These are phyloP conservation scores for Microbotryomycetes sp. DNA, from an alignment of 1,284 basidiomycete genomes.

Conservation along the genomic window DNA sequence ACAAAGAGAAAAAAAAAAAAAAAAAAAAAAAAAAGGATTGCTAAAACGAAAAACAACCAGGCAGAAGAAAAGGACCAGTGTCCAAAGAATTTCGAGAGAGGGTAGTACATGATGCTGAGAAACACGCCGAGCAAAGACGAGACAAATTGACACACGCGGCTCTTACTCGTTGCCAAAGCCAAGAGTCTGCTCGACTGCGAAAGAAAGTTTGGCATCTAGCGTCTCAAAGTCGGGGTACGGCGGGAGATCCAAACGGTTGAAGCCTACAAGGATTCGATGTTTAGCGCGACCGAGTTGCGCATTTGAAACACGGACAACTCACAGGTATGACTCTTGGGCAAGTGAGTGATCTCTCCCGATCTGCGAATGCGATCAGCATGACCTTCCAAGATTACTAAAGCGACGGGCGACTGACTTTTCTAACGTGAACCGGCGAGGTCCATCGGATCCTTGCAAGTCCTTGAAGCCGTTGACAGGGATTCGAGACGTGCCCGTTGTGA, in stretches of 20 bases:
- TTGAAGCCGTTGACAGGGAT: constrained; percentile 99
- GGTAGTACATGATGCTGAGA: too few species aligned
- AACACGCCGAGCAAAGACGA: too few species aligned
- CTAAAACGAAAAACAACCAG: too few species aligned
- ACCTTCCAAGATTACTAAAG: too few species aligned
- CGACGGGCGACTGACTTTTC: constrained; percentile 58
- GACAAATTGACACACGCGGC: too few species aligned
- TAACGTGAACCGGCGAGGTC: constrained; percentile 87
- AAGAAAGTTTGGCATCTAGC: constrained; percentile 27
- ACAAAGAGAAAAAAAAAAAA: not conserved
- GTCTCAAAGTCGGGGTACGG: constrained; percentile 78
- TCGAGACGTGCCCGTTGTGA: constrained; percentile 88
- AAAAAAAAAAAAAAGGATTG: not conserved
- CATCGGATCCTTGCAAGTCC: constrained; percentile 94
- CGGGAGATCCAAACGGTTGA: constrained; percentile 63
- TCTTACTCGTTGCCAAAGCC: constrained; percentile 43
- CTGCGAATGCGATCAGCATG: not conserved
- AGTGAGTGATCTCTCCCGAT: constrained; percentile 71
- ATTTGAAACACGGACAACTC: constrained; percentile 59
- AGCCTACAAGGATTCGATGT: constrained; percentile 4
- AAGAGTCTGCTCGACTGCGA: constrained; percentile 47
- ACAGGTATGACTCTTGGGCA: constrained; percentile 80
- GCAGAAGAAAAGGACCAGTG: too few species aligned
- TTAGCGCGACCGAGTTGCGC: not conserved
- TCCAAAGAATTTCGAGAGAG: too few species aligned